Conservation (phyloP, 345 rosid species). For the Bruguiera parviflora region DNA sequence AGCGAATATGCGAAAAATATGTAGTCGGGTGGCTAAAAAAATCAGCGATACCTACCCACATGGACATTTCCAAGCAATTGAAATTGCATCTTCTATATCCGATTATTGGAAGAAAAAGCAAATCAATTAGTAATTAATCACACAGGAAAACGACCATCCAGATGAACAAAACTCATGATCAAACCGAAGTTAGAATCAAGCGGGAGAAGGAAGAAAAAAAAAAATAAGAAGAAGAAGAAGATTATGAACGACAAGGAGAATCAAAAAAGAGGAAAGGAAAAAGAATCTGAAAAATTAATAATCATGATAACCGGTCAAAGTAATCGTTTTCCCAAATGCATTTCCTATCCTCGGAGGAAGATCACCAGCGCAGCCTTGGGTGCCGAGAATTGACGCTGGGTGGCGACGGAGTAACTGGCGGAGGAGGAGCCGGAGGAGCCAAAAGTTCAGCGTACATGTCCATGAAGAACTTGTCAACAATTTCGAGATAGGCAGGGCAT, state of each 20-base stretch:
- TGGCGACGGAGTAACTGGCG: constrained; percentile 1
- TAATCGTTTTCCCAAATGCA: background rate
- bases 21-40: too few species aligned
- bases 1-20: too few species aligned
- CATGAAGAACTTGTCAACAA: constrained; percentile 68
- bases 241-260: too few species aligned
- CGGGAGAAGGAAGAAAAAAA: background rate
- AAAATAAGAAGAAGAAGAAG: background rate
- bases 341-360: too few species aligned
- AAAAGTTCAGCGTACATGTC: constrained; percentile 55
- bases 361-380: background rate
- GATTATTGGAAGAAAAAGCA: background rate
- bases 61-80: too few species aligned
- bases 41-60: too few species aligned
- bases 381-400: constrained; percentile 19
- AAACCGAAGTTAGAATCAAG: background rate
- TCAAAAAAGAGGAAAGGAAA: background rate
- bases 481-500: constrained; percentile 62
- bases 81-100: too few species aligned
- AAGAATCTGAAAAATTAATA: constrained; percentile 3
- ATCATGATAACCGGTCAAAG: background rate
- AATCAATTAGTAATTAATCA: constrained; percentile 2
- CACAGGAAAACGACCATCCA: background rate
- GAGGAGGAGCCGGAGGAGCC: constrained; percentile 1
- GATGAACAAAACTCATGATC: background rate